A percentile compares a stretch with the other conserved stretches of the same genome.
phyloP scores from a whole-genome alignment of 805 yeast genomes.

The Crinitomyces ghanaensis region DNA sequence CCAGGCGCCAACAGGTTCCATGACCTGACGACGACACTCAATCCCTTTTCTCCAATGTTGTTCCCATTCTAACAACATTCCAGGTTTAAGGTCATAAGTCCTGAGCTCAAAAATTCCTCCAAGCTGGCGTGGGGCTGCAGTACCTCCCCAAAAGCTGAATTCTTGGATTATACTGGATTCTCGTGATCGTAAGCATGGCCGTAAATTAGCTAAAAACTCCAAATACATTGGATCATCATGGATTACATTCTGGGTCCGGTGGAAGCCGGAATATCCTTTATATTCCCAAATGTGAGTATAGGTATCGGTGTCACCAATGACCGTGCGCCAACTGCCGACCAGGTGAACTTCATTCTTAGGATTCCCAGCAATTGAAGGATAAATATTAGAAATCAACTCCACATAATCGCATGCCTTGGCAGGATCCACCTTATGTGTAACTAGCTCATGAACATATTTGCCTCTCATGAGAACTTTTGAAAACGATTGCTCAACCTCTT shows the following conservation, averaged over 20 bases:
- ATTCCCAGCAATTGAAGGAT: slow-evolving; percentile 26
- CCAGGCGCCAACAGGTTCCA: slow-evolving; percentile 39
- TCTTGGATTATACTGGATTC: slow-evolving; percentile 30
- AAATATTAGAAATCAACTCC: slow-evolving; percentile 23
- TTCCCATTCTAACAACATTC: slow-evolving; percentile 34
- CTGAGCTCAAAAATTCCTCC: slow-evolving; percentile 35
- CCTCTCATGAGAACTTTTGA: slow-evolving; percentile 29
- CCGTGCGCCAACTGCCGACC: slow-evolving; percentile 34
- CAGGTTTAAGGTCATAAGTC: slow-evolving; percentile 29
- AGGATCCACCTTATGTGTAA: slow-evolving; percentile 28
- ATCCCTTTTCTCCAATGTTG: slow-evolving; percentile 31
- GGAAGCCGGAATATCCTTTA: slow-evolving; percentile 32
- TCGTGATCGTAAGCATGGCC: slow-evolving; percentile 26
- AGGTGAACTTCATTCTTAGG: slow-evolving; percentile 24
- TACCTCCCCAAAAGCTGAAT: slow-evolving; percentile 36
- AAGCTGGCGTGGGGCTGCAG: slow-evolving; percentile 30
- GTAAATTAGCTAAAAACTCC: slow-evolving; percentile 21
- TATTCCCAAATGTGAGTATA: slow-evolving; percentile 34
- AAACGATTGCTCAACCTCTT: slow-evolving; percentile 25
- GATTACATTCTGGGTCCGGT: slow-evolving; percentile 25
- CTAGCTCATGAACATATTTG: slow-evolving; percentile 32
- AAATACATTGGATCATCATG: slow-evolving; percentile 24
- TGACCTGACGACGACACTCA: slow-evolving; percentile 33
- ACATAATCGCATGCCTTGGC: slow-evolving; percentile 26
- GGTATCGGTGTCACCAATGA: slow-evolving; percentile 32